Percentiles rank a stretch among this genome's conserved stretches.
These are phyloP conservation scores for Gossypium rotundifolium DNA, from an alignment of 345 rosid genomes.

Conservation along the genomic window DNA sequence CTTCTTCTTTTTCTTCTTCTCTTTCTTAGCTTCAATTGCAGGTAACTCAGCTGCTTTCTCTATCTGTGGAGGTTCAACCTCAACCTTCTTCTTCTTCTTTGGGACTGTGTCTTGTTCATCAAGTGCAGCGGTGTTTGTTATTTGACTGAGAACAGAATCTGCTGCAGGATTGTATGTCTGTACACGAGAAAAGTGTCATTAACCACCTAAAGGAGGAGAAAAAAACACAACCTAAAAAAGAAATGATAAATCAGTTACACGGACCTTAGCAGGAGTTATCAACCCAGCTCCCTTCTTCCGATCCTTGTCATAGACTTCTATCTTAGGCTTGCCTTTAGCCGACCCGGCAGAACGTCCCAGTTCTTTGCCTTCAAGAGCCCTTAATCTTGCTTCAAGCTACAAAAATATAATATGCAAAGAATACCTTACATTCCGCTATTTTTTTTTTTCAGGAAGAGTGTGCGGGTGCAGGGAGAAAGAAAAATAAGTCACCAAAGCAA, in stretches of 20 bases:
- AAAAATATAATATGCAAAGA: neutral
- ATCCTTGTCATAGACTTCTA: slow-evolving; percentile 79
- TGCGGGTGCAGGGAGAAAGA: neutral
- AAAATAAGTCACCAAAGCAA: neutral
- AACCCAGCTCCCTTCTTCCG: slow-evolving; percentile 59
- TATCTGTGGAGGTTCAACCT: neutral
- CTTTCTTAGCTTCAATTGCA: slow-evolving; percentile 36
- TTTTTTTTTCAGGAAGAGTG: neutral
- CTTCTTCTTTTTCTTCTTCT: slow-evolving; percentile 47
- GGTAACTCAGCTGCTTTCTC: slow-evolving; percentile 18
- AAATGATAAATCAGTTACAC: neutral
- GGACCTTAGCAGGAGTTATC: slow-evolving; percentile 83
- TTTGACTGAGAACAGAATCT: slow-evolving; percentile 55
- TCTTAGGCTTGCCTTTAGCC: slow-evolving; percentile 88
- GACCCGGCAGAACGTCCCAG: slow-evolving; percentile 74
- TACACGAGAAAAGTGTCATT: neutral
- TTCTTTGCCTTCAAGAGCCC: slow-evolving; percentile 73
- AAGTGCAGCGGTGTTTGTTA: neutral
- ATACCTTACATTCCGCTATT: neutral
- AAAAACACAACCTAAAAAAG: neutral
- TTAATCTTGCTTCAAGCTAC: slow-evolving; percentile 80
- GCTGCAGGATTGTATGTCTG: slow-evolving; percentile 77
- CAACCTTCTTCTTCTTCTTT: slow-evolving; percentile 19
- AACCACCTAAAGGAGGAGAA: neutral
- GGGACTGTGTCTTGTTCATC: slow-evolving; percentile 2